These are phyloP conservation scores for Xylariaceae sp. DNA, from an alignment of 2,329 filamentous ascomycete genomes.

Conservation along the genomic window DNA sequence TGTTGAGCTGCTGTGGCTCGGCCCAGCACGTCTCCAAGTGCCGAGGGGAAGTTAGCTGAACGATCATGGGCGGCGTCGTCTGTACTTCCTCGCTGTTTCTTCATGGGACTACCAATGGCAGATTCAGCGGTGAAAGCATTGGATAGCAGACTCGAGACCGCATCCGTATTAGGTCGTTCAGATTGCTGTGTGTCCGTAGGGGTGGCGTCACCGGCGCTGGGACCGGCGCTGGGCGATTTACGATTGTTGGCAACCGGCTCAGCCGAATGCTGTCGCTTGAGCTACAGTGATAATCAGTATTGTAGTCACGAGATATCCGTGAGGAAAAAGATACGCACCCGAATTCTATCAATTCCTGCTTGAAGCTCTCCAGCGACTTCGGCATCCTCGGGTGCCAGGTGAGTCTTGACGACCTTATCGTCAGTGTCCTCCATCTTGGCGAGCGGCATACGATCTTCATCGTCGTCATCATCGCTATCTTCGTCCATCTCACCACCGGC, in stretches of 20 bases:
- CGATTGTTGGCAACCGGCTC: slow-evolving; percentile 52
- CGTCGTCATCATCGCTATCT: slow-evolving; percentile 67
- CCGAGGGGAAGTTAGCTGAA: slow-evolving; percentile 33
- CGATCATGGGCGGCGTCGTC: slow-evolving; percentile 43
- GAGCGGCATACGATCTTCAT: slow-evolving; percentile 62
- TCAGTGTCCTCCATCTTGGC: slow-evolving; percentile 63
- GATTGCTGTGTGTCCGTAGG: slow-evolving; percentile 37
- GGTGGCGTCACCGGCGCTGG: slow-evolving; percentile 36
- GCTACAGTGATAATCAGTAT: slow-evolving; percentile 44
- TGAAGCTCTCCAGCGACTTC: slow-evolving; percentile 70
- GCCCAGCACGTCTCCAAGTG: slow-evolving; percentile 39
- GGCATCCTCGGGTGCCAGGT: slow-evolving; percentile 67
- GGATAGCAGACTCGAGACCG: slow-evolving; percentile 37
- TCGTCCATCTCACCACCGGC: slow-evolving; percentile 52
- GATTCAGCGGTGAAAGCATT: slow-evolving; percentile 44
- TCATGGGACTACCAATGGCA: slow-evolving; percentile 65
- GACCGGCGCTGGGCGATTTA: slow-evolving; percentile 43
- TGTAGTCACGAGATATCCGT: neutral
- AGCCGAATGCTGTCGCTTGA: slow-evolving; percentile 75
- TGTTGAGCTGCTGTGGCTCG: slow-evolving; percentile 26
- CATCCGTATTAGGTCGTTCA: slow-evolving; percentile 30
- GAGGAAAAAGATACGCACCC: slow-evolving; percentile 47
- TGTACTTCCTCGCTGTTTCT: slow-evolving; percentile 67
- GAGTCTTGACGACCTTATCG: slow-evolving; percentile 56
- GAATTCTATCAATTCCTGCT: slow-evolving; percentile 78